Percentiles rank a stretch among this genome's conserved stretches.
Evolutionary conservation across 169 alveolate genomes (phyloP).

Genomic region (Cryptosporidium baileyi): DNA sequence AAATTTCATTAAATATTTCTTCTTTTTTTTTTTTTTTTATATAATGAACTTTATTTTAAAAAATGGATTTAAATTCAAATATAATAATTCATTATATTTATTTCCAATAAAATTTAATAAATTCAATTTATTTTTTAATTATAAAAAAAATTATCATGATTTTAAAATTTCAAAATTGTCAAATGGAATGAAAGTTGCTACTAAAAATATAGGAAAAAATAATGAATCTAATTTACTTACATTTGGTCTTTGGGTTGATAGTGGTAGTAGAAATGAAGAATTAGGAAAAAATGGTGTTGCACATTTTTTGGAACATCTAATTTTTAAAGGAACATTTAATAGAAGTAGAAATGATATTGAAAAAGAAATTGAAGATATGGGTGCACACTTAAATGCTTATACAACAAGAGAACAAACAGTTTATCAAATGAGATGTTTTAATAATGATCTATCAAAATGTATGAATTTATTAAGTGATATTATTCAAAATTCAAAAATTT

Average conservation of each 20-base stretch:
- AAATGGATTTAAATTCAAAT: too few relatives aligned
- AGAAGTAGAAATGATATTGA: slow-evolving; percentile 90
- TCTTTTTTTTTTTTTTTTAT: too few relatives aligned
- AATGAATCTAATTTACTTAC: slow-evolving; percentile 81
- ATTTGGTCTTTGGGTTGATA: slow-evolving; percentile 92
- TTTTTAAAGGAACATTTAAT: slow-evolving; percentile 93
- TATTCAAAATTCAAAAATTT: slow-evolving; percentile 87
- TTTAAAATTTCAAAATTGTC: slow-evolving; percentile 77
- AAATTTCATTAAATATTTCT: too few relatives aligned
- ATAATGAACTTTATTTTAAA: too few relatives aligned
- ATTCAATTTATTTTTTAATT: too few relatives aligned
- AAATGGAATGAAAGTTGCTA: slow-evolving; percentile 90
- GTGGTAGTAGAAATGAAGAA: slow-evolving; percentile 94
- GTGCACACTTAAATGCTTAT: slow-evolving; percentile 96
- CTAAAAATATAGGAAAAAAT: slow-evolving; percentile 77
- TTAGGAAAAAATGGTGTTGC: slow-evolving; percentile 93
- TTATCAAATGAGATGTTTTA: slow-evolving; percentile 87
- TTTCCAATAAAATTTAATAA: too few relatives aligned
- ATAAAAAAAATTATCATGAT: not conserved
- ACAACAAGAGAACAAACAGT: slow-evolving; percentile 97
- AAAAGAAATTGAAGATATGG: slow-evolving; percentile 93
- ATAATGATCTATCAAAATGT: slow-evolving; percentile 84
- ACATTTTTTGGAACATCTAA: slow-evolving; percentile 96
- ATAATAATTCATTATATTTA: too few relatives aligned
- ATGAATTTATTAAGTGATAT: slow-evolving; percentile 92